These are phyloP conservation scores for Salvia sclarea DNA, from an alignment of 305 asterid genomes.

Conservation along the genomic window DNA sequence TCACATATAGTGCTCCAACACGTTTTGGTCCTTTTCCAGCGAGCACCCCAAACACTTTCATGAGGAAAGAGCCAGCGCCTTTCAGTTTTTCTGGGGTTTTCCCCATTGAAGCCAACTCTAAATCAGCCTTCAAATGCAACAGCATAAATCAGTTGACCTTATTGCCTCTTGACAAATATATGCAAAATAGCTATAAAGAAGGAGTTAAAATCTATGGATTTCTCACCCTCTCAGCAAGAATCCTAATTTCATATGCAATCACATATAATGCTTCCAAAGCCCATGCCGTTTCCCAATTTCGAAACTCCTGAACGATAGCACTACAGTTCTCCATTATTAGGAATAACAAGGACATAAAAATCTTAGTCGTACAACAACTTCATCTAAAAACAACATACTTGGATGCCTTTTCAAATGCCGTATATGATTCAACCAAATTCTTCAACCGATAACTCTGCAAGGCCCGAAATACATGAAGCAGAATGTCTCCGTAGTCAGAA, in stretches of 20 bases:
- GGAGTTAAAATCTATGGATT: conserved; percentile 16
- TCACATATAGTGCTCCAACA: conserved; percentile 89
- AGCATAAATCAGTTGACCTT: conserved; percentile 36
- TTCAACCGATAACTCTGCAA: conserved; percentile 73
- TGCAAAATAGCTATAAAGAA: conserved; percentile 5
- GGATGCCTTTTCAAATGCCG: conserved; percentile 85
- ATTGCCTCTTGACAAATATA: background rate
- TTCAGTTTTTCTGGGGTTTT: conserved; percentile 85
- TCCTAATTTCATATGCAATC: conserved; percentile 81
- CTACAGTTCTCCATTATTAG: conserved; percentile 62
- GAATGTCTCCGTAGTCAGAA: conserved; percentile 74
- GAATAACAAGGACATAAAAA: conserved; percentile 33
- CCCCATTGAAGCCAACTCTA: conserved; percentile 82
- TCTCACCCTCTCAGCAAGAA: conserved; percentile 90
- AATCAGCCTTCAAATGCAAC: conserved; percentile 73
- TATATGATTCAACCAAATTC: conserved; percentile 70
- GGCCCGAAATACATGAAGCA: conserved; percentile 74
- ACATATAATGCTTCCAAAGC: conserved; percentile 88
- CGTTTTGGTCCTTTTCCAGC: conserved; percentile 97
- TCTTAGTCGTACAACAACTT: conserved; percentile 2
- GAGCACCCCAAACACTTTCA: conserved; percentile 95
- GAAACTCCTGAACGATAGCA: conserved; percentile 95
- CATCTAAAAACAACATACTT: conserved; percentile 56
- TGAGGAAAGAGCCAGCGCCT: conserved; percentile 93
- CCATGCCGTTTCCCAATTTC: conserved; percentile 98